Base-by-base conservation (phyloP, 768 basidiomycete species). In the Kwoniella dendrophila region DNA sequence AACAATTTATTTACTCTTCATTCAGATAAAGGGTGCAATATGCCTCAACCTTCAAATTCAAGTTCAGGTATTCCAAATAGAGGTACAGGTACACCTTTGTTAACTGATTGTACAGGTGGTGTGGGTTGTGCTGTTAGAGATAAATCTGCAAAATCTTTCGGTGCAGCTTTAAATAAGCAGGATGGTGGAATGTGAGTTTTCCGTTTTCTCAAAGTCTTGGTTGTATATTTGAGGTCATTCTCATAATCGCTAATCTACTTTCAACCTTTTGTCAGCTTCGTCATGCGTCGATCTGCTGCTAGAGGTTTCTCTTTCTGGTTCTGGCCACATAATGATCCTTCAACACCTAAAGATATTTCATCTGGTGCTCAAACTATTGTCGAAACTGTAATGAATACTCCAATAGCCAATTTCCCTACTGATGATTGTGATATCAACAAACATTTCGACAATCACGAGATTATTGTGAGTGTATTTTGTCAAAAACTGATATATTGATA, bases 1-100 rank as follows among this genome's bases (percentile, higher is more conserved):
- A 58, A 73, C 36, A 82, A 82, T 73, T 79, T 81, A 66, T 74
- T 80, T 71, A 83, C 82, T 2, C 69, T 82, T n/a, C 81, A 82
- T 53, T 69, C 73, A 27, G 64, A 82, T 40, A 53, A 77, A 3
- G 80, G 76, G 22, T 60, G 59, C 22, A 60, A 33, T 38, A 60
- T 60, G 59, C 59, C 59, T 20, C 5, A 22, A 2, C 10, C 55
- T n/a, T 38, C 33, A n/a, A n/a, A n/a, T n/a, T n/a, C n/a, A n/a
- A n/a, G n/a, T n/a, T n/a, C n/a, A n/a, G n/a, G n/a, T 10, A 20
- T 22, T 2, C 38, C 22, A 8, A 36, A 49, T 33, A 14, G 56
- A 40, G 56, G 56, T 18, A 34, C 26, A 16, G 56, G 56, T 16
- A 24, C 20, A 18, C 22, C 36, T 3, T 18, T 48, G 20, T 36